Conservation (phyloP, 2,329 filamentous ascomycete genomes). For the Colletotrichum graminicola region DNA sequence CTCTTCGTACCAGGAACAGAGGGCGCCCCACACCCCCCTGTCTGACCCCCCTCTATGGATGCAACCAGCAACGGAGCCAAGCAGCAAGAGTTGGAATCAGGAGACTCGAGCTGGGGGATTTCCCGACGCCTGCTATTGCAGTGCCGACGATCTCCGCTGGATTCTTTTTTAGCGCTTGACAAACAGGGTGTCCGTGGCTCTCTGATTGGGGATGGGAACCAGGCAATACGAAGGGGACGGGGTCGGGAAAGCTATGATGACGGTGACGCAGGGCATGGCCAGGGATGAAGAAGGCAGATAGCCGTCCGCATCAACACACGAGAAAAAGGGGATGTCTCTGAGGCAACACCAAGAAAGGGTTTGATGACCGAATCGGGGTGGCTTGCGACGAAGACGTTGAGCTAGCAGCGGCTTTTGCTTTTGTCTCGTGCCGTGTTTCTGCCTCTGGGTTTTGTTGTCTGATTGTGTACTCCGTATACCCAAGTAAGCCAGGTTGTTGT, state of each 20-base stretch:
- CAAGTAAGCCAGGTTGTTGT: constrained; percentile 12
- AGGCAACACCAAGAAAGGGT: constrained; percentile 17
- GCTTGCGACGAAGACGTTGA: constrained; percentile 9
- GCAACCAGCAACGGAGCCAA: constrained; percentile 40
- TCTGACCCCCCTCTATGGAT: constrained; percentile 28
- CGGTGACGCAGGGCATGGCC: constrained; percentile 24
- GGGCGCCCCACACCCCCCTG: constrained; percentile 19
- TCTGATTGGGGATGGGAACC: constrained; percentile 29
- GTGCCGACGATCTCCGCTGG: constrained; percentile 41
- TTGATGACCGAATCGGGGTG: constrained; percentile 6
- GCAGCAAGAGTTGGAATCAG: constrained; percentile 38
- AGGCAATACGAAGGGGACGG: constrained; percentile 42
- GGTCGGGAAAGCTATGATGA: constrained; percentile 39
- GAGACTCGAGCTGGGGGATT: constrained; percentile 32
- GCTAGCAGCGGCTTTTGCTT: constrained; percentile 4
- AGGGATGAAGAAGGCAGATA: constrained; percentile 34
- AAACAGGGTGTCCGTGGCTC: constrained; percentile 40
- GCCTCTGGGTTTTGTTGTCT: constrained; percentile 1
- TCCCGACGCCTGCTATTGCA: constrained; percentile 36
- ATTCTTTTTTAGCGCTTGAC: constrained; percentile 40
- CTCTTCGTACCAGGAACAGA: constrained; percentile 38
- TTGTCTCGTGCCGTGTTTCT: constrained; percentile 6
- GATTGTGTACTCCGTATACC: neutral
- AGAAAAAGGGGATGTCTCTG: constrained; percentile 24
- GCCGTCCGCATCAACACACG: constrained; percentile 28